Conservation (phyloP, 805 yeast species). For the Lipomyces yamanashiensis region DNA sequence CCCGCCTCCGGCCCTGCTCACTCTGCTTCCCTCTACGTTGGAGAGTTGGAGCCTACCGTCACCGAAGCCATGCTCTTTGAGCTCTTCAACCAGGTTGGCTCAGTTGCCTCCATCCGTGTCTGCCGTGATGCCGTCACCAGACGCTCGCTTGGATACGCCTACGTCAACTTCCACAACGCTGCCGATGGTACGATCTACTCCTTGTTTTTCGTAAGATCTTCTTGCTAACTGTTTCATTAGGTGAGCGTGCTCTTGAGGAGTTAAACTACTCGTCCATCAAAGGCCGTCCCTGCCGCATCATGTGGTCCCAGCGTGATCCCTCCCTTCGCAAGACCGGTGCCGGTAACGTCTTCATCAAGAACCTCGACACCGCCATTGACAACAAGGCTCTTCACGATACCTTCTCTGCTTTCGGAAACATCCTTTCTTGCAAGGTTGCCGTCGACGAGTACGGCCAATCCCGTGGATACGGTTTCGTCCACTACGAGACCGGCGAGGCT, state of each 20-base stretch:
- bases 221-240: slow-evolving; percentile 4
- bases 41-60: slow-evolving; percentile 91
- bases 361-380: slow-evolving; percentile 97
- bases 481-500: slow-evolving; percentile 89
- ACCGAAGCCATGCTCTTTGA: slow-evolving; percentile 95
- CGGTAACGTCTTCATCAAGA: slow-evolving; percentile 97
- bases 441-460: slow-evolving; percentile 89
- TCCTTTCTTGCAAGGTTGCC: slow-evolving; percentile 96
- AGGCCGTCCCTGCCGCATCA: slow-evolving; percentile 97
- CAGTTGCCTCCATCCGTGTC: slow-evolving; percentile 94
- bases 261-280: slow-evolving; percentile 92
- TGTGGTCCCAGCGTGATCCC: slow-evolving; percentile 99
- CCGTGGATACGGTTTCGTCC: slow-evolving; percentile 97
- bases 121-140: slow-evolving; percentile 98
- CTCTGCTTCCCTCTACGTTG: slow-evolving; percentile 85
- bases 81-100: slow-evolving; percentile 91
- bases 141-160: slow-evolving; percentile 97
- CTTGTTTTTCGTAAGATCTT: background rate
- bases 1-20: slow-evolving; percentile 46
- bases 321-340: slow-evolving; percentile 91
- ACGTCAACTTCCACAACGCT: slow-evolving; percentile 89
- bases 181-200: slow-evolving; percentile 63
- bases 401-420: slow-evolving; percentile 93
- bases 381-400: slow-evolving; percentile 99
- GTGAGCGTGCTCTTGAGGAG: slow-evolving; percentile 87